Evolutionary conservation across 2,329 filamentous ascomycete species (phyloP).

Genomic region (Colletotrichum agaves): DNA sequence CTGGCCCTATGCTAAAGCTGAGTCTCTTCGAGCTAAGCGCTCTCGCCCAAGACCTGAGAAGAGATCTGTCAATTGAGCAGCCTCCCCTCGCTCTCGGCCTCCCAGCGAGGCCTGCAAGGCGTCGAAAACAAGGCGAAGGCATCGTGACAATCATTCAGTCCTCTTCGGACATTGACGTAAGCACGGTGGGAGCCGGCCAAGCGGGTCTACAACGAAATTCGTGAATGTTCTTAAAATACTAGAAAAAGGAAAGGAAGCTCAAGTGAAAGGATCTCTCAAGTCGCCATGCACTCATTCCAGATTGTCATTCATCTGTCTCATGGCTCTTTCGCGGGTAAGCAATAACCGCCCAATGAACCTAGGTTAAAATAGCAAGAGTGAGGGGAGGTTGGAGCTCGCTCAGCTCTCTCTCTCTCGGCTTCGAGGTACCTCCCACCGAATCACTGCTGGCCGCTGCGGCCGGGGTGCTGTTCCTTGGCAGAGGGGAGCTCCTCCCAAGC

Average conservation of each 20-base stretch:
- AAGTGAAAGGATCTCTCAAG: no score
- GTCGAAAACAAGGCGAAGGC: neutral
- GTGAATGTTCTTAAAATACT: neutral
- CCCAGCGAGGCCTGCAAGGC: neutral
- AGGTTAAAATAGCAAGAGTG: neutral
- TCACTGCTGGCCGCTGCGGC: conserved; percentile 11
- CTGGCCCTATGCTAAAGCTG: conserved; percentile 23
- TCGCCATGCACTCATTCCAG: no score
- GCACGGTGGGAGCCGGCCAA: neutral
- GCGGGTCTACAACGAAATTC: neutral
- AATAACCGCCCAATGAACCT: conserved; percentile 8
- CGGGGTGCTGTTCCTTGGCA: conserved; percentile 29
- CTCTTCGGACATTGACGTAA: neutral
- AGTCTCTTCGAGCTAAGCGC: neutral
- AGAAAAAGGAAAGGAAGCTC: no score
- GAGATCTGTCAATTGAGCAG: no score
- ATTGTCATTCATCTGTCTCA: no score
- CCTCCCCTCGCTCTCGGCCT: neutral
- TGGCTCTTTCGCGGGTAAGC: neutral
- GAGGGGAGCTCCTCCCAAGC: conserved; percentile 15
- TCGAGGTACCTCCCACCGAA: neutral
- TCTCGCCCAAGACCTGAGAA: neutral
- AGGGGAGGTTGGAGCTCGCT: conserved; percentile 10
- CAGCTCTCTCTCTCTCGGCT: conserved; percentile 8
- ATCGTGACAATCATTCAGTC: neutral